Base-by-base conservation (phyloP, 2,329 filamentous ascomycete species). In the Verticillium nubilum region DNA sequence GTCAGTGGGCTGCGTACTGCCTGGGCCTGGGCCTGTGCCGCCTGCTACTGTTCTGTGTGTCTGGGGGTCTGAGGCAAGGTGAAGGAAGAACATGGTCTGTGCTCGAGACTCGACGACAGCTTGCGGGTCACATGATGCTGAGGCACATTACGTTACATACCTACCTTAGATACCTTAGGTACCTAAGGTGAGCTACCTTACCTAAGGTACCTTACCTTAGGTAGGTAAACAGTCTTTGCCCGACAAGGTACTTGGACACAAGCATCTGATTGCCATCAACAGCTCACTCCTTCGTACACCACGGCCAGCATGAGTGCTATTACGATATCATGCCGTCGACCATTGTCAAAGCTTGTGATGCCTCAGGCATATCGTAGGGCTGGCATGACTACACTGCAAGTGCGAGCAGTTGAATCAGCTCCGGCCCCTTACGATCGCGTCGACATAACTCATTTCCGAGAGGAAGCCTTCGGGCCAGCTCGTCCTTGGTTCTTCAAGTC, bases 401-500 rank as follows among this genome's bases (percentile, higher is more conserved):
- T 47, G n/a, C 42, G n/a, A 4, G 25, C 27, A 2, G 42, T 57
- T 13, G 27, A 52, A 12, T 52, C 27, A 5, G 28, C 19, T 27
- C 7, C 26, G 1, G 27, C 26, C 17, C 42, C 56, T 5, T 57
- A 50, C 33, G 56, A 57, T 10, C 54, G 47, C 1, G 56, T 63
- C 13, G 28, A 60, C 33, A 50, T 64, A 4, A 10, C 35, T 4
- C 53, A 56, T 2, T 64, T 64, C 28, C 56, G 57, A 57, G 42
- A 52, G 1, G 33, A 23, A 12, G 37, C 53, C 9, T 64, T 63
- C 35, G n/a, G 23, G 19, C n/a, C 56, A 17, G 61, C 27, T 7
- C 50, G 27, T 17, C 59, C 37, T 63, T 53, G 25, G 52, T 64
- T 66, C 37, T 62, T 58, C 58, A 66, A n/a, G 52, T 64, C 33